A percentile compares a stretch with the other conserved stretches of the same genome.
Evolutionary conservation across 1,139 yeast species (phyloP).

Genomic region (Schwanniomyces etchellsii): DNA sequence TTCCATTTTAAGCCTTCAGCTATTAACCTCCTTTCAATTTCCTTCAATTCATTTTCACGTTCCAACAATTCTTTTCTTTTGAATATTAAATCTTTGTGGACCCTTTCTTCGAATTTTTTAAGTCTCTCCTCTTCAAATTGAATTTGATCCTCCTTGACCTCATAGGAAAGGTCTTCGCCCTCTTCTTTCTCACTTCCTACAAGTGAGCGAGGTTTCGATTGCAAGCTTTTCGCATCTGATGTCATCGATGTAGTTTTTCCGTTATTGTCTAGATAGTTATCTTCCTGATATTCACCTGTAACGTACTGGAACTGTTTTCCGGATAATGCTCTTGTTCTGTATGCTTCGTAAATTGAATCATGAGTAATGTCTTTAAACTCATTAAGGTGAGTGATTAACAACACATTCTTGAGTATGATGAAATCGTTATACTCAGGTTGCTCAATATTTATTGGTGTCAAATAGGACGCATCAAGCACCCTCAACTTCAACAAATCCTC

Average conservation of each 20-base stretch:
- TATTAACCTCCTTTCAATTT: constrained; percentile 70
- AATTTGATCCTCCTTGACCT: constrained; percentile 75
- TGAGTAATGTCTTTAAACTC: constrained; percentile 71
- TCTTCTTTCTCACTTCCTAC: constrained; percentile 11
- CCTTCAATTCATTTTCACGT: constrained; percentile 82
- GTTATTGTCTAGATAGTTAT: constrained; percentile 2
- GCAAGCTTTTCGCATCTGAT: neutral
- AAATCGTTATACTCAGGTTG: constrained; percentile 59
- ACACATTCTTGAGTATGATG: constrained; percentile 56
- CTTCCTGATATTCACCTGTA: constrained; percentile 10
- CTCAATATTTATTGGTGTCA: constrained; percentile 44
- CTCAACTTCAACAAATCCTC: constrained; percentile 36
- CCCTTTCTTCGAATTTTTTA: constrained; percentile 76
- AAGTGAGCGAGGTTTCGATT: neutral
- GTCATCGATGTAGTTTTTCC: constrained; percentile 5
- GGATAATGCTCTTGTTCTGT: constrained; percentile 62
- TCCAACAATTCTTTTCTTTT: constrained; percentile 82
- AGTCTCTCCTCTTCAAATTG: constrained; percentile 75
- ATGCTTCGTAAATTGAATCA: constrained; percentile 60
- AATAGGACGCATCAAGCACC: constrained; percentile 28
- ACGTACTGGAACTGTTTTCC: constrained; percentile 42
- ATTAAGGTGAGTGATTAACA: constrained; percentile 72
- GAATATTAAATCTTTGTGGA: constrained; percentile 80
- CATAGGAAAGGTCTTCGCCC: constrained; percentile 39
- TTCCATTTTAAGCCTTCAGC: constrained; percentile 46